Evolutionary conservation across 495 filamentous ascomycete genomes (phyloP), one percentile per base, ranked within the genome.

Genomic region (Glutinoglossum americanum): DNA sequence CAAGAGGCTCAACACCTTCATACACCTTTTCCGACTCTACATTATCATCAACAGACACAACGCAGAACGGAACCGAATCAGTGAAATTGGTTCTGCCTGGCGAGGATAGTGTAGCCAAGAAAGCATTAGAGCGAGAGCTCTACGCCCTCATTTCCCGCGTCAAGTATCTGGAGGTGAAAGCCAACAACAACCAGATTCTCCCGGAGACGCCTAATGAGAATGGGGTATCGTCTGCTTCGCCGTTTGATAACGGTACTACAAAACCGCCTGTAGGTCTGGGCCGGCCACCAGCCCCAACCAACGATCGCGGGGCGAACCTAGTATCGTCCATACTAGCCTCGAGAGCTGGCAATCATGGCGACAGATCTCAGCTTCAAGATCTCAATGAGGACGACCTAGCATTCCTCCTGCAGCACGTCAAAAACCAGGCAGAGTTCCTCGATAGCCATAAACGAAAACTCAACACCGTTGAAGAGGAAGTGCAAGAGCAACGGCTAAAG

Each of bases 371-470:
- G 64, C 67, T 64, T 58, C 53, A 65, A 59, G 58, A 71, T 45
- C 65, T 84, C 54, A 81, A 77, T 51, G 80, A 85, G 60, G 80
- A 83, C 62, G 81, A 84, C 53, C 79, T 87, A 44, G 79, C 78
- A 62, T 78, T 78, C 30, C 74, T 87, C 48, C 79, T 78, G 41
- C 83, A 86, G 58, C 81, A 86, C 67, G 82, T 88, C 45, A 78
- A 86, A 60, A 82, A 85, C 61, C 84, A 87, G 69, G 83, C 83
- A 45, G 82, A 87, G 62, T 75, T 85, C 60, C 83, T 89, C 60
- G 78, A 83, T 59, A 79, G 72, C 63, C 83, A 86, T 64, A 83
- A 82, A 60, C 75, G 80, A 62, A 81, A 85, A 62, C 77, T 87
- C 44, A 76, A 75, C 35, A 77, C 76, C 57, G 81, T 88, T 44